Base-by-base conservation (phyloP, 2,329 filamentous ascomycete genomes). In the Pseudophaeomoniella oleicola region DNA sequence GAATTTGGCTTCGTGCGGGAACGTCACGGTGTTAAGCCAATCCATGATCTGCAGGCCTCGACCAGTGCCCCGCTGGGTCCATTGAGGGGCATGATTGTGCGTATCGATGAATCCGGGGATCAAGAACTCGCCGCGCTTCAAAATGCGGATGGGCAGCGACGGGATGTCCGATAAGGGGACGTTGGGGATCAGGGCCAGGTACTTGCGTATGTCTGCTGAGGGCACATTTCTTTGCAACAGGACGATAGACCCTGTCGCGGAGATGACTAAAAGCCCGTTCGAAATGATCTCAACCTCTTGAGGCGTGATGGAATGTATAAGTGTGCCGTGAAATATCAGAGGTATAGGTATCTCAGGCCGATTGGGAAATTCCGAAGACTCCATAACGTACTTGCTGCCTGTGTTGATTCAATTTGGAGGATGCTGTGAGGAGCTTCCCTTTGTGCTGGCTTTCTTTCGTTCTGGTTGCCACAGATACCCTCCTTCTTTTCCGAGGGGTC, bases 81-180 rank as follows among this genome's bases (percentile, higher is more conserved):
- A 69, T 52, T 69, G 66, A 2, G 76, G 75, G 0, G 77, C 76
- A 47, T 81, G 77, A 41, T 77, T 78, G 52, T 81, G 77, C 1
- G 75, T 79, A 56, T 81, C 76, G 37, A 81, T 58, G 46, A 76
- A 69, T 31, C 72, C 71, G 0, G 73, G 72, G 39, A 75, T 65
- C 34, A 76, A 52, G 45, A 77, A 73, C 32, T 71, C 54, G 29
- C 61, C 62, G 5, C 49, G 55, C 16, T 10, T 43, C 37, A 18
- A 49, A n/a, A 6, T 42, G 39, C 13, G 36, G 18, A 5, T 43
- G 19, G 4, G 38, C 32, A 4, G 50, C 38, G 2, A 46, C 19
- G 14, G 37, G 40, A 29, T 33, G 43, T 34, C 31, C n/a, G n/a
- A n/a, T n/a, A n/a, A n/a, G 35, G 32, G 14, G 42, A 33, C 17